Evolutionary conservation across 345 rosid genomes (phyloP).

Genomic region (Eucalyptus marginata): DNA sequence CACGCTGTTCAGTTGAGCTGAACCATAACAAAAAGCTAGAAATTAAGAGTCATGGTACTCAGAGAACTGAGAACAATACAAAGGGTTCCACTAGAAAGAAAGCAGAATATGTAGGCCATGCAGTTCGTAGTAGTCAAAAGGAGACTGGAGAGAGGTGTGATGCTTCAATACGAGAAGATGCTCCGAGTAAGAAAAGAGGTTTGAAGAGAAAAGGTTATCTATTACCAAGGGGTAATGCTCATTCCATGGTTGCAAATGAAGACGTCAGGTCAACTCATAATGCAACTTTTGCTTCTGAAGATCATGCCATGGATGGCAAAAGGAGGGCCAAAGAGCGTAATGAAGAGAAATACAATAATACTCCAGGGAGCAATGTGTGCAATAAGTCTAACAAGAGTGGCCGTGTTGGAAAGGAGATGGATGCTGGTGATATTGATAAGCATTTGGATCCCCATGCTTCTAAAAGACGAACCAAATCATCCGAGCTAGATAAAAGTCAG

Average conservation of each 20-base stretch:
- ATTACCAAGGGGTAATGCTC: conserved; percentile 5
- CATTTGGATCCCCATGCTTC: not conserved
- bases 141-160: not conserved
- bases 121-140: not conserved
- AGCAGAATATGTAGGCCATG: not conserved
- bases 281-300: not conserved
- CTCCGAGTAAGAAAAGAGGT: conserved; percentile 13
- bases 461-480: conserved; percentile 22
- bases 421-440: conserved; percentile 1
- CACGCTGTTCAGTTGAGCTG: conserved; percentile 1
- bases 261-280: conserved; percentile 9
- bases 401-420: not conserved
- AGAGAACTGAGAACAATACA: not conserved
- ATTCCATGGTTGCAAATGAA: conserved; percentile 16
- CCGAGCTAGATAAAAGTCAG: conserved; percentile 9
- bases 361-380: not conserved
- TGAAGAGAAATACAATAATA: not conserved
- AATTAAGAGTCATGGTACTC: not conserved
- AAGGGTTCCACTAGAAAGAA: not conserved
- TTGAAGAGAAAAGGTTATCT: conserved; percentile 6
- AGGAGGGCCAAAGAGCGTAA: conserved; percentile 9
- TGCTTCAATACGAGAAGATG: conserved; percentile 9
- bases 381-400: not conserved
- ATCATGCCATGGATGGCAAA: conserved; percentile 3
- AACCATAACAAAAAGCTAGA: conserved; percentile 8